These are phyloP conservation scores for Fomitopsis pinicola DNA, from an alignment of 1,284 basidiomycete genomes.

Conservation along the genomic window DNA sequence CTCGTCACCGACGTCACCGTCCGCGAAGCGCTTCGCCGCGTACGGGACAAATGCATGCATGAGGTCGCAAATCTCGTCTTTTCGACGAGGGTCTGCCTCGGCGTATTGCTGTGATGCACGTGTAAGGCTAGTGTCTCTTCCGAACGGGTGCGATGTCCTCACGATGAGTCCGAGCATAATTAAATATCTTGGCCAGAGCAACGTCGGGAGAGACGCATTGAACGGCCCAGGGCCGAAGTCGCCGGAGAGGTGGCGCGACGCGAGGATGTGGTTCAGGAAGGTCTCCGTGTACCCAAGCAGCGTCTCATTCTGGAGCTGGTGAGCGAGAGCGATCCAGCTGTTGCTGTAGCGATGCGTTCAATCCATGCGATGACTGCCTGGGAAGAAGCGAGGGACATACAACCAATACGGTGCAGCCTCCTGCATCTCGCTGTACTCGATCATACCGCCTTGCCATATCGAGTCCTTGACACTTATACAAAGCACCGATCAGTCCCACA, in stretches of 20 bases:
- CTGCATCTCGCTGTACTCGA: conserved; percentile 7
- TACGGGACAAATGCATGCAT: conserved; percentile 3
- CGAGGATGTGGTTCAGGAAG: conserved; percentile 4
- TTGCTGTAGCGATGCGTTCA: not conserved
- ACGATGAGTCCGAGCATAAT: conserved; percentile 7
- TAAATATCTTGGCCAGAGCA: conserved; percentile 6
- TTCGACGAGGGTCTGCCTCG: conserved; percentile 1
- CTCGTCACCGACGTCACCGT: conserved; percentile 1
- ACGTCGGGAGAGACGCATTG: conserved; percentile 1
- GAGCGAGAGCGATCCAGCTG: conserved; percentile 4
- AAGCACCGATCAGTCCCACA: not conserved
- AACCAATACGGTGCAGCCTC: conserved; percentile 8
- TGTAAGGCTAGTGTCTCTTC: not conserved
- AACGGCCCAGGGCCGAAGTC: conserved; percentile 5
- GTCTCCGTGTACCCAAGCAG: conserved; percentile 1
- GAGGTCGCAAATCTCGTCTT: conserved; percentile 1
- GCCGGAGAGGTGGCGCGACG: conserved; percentile 1
- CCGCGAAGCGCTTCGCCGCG: conserved; percentile 2
- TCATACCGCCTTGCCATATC: conserved; percentile 1
- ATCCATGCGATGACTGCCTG: not conserved
- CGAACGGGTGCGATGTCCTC: not conserved
- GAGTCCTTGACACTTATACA: conserved; percentile 1
- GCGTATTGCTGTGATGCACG: conserved; percentile 1
- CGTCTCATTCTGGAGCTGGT: conserved; percentile 2
- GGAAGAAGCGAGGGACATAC: not conserved